Conservation (phyloP, 2,329 filamentous ascomycete species). For the Plenodomus tracheiphilus region DNA sequence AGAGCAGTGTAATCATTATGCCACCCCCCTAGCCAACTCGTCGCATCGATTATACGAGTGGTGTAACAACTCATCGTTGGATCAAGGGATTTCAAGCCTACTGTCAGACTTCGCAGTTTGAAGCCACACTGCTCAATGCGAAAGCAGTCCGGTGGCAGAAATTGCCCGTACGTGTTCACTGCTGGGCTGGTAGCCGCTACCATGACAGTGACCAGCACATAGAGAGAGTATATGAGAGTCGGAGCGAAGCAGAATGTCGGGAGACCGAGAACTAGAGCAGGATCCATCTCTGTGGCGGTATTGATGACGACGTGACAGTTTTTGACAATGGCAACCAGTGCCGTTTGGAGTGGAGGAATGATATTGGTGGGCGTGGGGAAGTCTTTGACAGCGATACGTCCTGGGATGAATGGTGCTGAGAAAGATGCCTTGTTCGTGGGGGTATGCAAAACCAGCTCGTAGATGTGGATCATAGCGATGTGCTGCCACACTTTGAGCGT, state of each 20-base stretch:
- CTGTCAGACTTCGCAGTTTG: conserved; percentile 20
- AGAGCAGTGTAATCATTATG: conserved; percentile 28
- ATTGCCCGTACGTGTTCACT: conserved; percentile 10
- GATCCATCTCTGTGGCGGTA: conserved; percentile 25
- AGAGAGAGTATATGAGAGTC: conserved; percentile 26
- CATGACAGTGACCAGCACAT: conserved; percentile 24
- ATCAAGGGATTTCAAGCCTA: conserved; percentile 19
- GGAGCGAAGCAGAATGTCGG: conserved; percentile 31
- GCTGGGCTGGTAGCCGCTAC: background rate
- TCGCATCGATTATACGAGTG: conserved; percentile 32
- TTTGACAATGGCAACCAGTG: conserved; percentile 19
- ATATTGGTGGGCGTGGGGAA: conserved; percentile 24
- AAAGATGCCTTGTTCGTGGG: conserved; percentile 32
- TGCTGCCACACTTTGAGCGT: conserved; percentile 31
- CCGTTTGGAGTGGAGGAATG: conserved; percentile 17
- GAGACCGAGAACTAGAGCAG: conserved; percentile 23
- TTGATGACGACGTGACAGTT: conserved; percentile 31
- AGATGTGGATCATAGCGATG: conserved; percentile 26
- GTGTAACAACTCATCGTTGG: conserved; percentile 30
- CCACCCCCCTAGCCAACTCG: conserved; percentile 32
- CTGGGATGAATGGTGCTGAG: conserved; percentile 29
- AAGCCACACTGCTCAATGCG: conserved; percentile 23
- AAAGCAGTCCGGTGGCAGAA: conserved; percentile 18
- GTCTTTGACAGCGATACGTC: conserved; percentile 29
- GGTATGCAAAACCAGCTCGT: conserved; percentile 29